These are phyloP conservation scores for Neocucurbitaria cava DNA, from an alignment of 2,329 filamentous ascomycete species.

Conservation along the genomic window DNA sequence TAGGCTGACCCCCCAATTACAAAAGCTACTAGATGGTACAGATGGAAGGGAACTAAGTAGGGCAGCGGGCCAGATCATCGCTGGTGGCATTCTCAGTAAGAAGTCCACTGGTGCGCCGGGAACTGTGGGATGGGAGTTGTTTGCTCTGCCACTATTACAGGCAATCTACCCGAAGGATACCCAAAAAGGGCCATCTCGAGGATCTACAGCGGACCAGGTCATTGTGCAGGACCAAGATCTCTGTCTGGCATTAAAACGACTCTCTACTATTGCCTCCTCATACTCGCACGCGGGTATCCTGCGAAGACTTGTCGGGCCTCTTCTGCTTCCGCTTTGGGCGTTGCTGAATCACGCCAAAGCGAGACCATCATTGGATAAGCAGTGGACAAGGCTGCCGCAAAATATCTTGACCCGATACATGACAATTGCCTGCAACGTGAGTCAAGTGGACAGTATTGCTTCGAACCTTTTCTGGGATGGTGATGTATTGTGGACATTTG, in stretches of 20 bases:
- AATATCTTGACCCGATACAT: constrained; percentile 56
- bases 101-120: constrained; percentile 70
- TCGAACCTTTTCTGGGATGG: constrained; percentile 65
- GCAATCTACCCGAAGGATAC: constrained; percentile 56
- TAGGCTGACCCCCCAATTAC: constrained; percentile 66
- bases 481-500: constrained; percentile 62
- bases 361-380: constrained; percentile 31
- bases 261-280: constrained; percentile 65
- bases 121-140: constrained; percentile 65
- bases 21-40: constrained; percentile 66
- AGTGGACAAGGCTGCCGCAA: constrained; percentile 33
- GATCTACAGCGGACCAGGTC: constrained; percentile 55
- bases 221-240: constrained; percentile 60
- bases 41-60: constrained; percentile 65
- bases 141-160: constrained; percentile 65
- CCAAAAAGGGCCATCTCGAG: constrained; percentile 45
- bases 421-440: constrained; percentile 61
- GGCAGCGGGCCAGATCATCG: constrained; percentile 68
- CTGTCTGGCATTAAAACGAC: constrained; percentile 59
- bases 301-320: constrained; percentile 64
- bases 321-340: constrained; percentile 69
- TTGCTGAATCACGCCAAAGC: constrained; percentile 61
- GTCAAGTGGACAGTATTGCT: constrained; percentile 59
- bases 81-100: constrained; percentile 70
- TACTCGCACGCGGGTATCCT: constrained; percentile 72